Conservation (phyloP, 2,329 filamentous ascomycete species). For the Mariannaea elegans region DNA sequence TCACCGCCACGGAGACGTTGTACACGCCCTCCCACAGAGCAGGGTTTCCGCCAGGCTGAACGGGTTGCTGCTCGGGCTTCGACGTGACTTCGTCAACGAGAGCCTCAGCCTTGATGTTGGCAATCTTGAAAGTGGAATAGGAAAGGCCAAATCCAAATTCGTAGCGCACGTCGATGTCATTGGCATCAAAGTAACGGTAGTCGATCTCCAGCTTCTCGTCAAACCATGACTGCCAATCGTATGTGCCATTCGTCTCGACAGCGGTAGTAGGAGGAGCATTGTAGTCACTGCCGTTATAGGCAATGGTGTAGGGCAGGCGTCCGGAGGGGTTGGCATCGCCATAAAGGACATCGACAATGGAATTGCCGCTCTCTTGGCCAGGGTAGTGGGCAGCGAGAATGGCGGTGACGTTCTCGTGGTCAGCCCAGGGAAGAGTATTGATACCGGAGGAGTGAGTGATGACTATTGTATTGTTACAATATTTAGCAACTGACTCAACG, state of each 20-base stretch:
- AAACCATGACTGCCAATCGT: conserved; percentile 60
- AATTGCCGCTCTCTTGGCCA: conserved; percentile 75
- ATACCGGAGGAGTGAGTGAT: conserved; percentile 76
- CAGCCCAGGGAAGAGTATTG: conserved; percentile 72
- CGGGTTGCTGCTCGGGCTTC: conserved; percentile 36
- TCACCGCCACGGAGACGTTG: conserved; percentile 55
- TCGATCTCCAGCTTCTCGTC: conserved; percentile 73
- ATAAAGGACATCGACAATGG: conserved; percentile 72
- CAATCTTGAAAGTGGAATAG: conserved; percentile 70
- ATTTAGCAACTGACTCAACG: conserved; percentile 68
- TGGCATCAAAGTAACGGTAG: conserved; percentile 71
- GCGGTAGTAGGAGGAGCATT: conserved; percentile 51
- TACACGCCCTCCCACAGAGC: conserved; percentile 63
- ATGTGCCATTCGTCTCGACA: conserved; percentile 47
- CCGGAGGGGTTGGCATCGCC: conserved; percentile 74
- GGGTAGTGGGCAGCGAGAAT: conserved; percentile 76
- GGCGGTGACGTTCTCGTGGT: conserved; percentile 71
- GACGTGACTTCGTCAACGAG: conserved; percentile 38
- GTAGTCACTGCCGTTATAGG: conserved; percentile 60
- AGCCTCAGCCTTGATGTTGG: conserved; percentile 40
- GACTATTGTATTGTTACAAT: conserved; percentile 71
- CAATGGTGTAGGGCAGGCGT: conserved; percentile 77
- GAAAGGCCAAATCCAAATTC: conserved; percentile 76
- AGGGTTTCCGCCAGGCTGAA: conserved; percentile 63
- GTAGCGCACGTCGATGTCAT: conserved; percentile 67